Evolutionary conservation across 108 stramenopile genomes (phyloP), one percentile per base, ranked within the genome.

Genomic region (Poteriospumella lacustris): DNA sequence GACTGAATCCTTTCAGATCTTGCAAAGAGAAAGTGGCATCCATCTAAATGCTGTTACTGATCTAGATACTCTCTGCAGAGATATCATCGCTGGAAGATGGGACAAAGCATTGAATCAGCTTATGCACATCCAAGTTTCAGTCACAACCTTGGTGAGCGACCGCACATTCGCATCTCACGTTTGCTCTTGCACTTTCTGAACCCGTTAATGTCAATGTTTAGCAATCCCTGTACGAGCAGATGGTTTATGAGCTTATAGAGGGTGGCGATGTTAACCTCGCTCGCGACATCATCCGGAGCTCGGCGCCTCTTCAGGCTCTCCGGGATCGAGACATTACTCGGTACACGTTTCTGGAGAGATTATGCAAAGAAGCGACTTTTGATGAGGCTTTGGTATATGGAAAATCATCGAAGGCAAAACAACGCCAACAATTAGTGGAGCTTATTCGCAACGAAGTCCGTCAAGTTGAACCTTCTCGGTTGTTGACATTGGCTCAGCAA

Each of bases 11-110:
- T 62, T 87, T 31, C 44, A 56, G n/a, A 26, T 78, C 26, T 82
- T 88, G 31, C 85, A 88, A 62, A 34, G 59, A 15, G 88, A 88
- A 78, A 44, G 82, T 1, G 82, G 62, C 43, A 84, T 88, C 1
- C 42, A 75, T 0, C 78, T 88, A n/a, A 85, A 88, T 78, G 81
- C 86, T 2, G 85, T 88, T 40, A 82, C 80, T 40, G 44, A 41
- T 39, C 58, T 81, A 42, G 87, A 85, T 2, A 69, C 64, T 40
- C 72, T 88, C n/a, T 42, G 67, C 67, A 39, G 41, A 29, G 86
- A 88, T 76, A 77, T 88, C 3, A 78, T 43, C 42, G 42, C 80
- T 39, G 87, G 87, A 15, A 44, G 85, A 1, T 88, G 87, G 87
- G 86, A 87, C 36, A 33, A 44, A 0, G 86, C 85, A 36, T 68